These are phyloP conservation scores for Monosporascus cannonballus DNA, from an alignment of 2,329 filamentous ascomycete species.

Conservation along the genomic window DNA sequence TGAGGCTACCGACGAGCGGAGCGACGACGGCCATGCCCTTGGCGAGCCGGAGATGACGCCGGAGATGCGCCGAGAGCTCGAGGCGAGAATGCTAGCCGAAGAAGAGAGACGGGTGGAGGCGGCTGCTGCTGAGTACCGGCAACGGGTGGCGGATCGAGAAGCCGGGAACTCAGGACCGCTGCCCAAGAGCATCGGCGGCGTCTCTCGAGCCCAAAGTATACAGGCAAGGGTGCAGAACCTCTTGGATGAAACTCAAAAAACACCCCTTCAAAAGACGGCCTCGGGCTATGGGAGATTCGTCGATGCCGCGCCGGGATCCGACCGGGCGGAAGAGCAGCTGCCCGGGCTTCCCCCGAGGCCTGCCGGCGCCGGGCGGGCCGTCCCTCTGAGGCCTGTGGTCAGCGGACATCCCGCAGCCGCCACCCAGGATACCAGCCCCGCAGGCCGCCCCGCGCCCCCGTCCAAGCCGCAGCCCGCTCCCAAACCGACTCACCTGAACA, in stretches of 20 bases:
- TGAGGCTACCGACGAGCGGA: constrained; percentile 62
- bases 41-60: constrained; percentile 69
- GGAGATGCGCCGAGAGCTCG: constrained; percentile 84
- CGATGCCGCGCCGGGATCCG: constrained; percentile 39
- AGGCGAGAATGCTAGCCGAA: constrained; percentile 72
- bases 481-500: constrained; percentile 58
- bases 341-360: constrained; percentile 49
- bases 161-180: constrained; percentile 33
- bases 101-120: constrained; percentile 88
- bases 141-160: constrained; percentile 61
- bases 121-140: constrained; percentile 82
- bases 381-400: no score
- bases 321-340: constrained; percentile 30
- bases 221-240: constrained; percentile 86
- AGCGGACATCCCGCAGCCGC: constrained; percentile 10
- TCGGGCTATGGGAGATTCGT: constrained; percentile 89
- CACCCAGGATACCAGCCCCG: constrained; percentile 11
- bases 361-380: constrained; percentile 22
- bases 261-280: constrained; percentile 62
- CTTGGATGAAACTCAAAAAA: constrained; percentile 68
- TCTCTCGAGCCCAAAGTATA: constrained; percentile 72
- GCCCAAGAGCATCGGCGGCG: constrained; percentile 51
- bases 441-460: constrained; percentile 22
- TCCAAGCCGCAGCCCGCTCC: constrained; percentile 50
- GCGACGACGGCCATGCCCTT: constrained; percentile 58